Evolutionary conservation across 345 rosid species (phyloP).

Genomic region (Rubroshorea leprosula): DNA sequence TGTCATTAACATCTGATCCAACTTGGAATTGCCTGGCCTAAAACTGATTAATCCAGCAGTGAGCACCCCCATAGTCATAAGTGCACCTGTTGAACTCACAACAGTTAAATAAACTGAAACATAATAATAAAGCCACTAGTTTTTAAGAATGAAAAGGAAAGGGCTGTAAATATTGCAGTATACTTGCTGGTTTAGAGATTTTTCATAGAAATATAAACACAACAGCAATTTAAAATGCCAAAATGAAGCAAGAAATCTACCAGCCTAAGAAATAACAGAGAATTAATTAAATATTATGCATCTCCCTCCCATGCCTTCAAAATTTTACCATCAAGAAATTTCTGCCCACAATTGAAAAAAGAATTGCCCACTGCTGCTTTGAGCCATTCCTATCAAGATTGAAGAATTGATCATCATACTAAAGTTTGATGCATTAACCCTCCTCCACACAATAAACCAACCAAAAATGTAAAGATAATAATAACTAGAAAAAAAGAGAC

Average conservation of each 20-base stretch:
- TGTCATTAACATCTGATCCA: conserved; percentile 76
- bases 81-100: conserved; percentile 54
- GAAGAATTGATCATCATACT: not conserved
- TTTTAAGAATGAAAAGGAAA: no score
- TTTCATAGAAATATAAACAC: no score
- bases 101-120: not conserved
- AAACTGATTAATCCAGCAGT: conserved; percentile 93
- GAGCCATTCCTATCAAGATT: not conserved
- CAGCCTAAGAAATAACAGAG: no score
- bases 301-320: not conserved
- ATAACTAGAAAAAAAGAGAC: not conserved
- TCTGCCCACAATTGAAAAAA: not conserved
- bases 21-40: conserved; percentile 59
- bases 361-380: not conserved
- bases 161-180: no score
- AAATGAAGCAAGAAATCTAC: no score
- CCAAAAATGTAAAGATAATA: no score
- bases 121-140: not conserved
- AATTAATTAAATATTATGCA: no score
- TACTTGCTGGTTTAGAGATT: no score
- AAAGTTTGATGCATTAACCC: no score
- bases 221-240: no score
- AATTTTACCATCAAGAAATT: not conserved
- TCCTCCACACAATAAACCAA: no score
- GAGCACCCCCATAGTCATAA: conserved; percentile 95